Evolutionary conservation across 495 filamentous ascomycete genomes (phyloP).

Genomic region (Trichodelitschia bisporula): DNA sequence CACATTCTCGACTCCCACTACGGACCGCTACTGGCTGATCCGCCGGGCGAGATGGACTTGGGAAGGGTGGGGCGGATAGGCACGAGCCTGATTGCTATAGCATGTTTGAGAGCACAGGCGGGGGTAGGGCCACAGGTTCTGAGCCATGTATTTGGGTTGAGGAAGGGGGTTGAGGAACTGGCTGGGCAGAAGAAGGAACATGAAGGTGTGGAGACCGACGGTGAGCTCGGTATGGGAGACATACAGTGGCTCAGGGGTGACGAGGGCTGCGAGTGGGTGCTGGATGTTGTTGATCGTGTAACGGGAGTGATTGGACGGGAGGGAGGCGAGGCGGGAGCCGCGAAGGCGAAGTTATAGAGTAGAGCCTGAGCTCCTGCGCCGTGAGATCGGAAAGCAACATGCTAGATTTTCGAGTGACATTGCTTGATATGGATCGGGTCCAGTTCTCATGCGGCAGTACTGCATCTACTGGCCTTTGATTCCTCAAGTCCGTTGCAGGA

Average conservation of each 20-base stretch:
- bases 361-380: no score
- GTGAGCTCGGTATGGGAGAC: slow-evolving; percentile 13
- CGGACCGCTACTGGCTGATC: slow-evolving; percentile 41
- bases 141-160: slow-evolving; percentile 47
- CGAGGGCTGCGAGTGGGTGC: slow-evolving; percentile 46
- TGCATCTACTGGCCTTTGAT: no score
- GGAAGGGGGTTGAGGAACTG: slow-evolving; percentile 48
- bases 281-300: slow-evolving; percentile 43
- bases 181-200: slow-evolving; percentile 18
- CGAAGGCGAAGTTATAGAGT: no score
- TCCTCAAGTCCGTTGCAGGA: no score
- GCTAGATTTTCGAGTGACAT: no score
- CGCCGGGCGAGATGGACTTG: slow-evolving; percentile 12
- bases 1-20: slow-evolving; percentile 48
- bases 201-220: slow-evolving; percentile 22
- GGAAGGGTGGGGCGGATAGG: slow-evolving; percentile 32
- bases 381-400: no score
- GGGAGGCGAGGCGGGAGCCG: no score
- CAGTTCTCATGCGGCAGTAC: no score
- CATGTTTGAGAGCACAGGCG: slow-evolving; percentile 46
- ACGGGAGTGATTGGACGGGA: slow-evolving; percentile 39
- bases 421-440: no score
- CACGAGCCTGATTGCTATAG: slow-evolving; percentile 43
- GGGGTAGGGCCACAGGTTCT: slow-evolving; percentile 58
- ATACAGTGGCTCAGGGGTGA: slow-evolving; percentile 42